These are phyloP conservation scores for Misopates orontium DNA, from an alignment of 257 asterid genomes.

Conservation along the genomic window DNA sequence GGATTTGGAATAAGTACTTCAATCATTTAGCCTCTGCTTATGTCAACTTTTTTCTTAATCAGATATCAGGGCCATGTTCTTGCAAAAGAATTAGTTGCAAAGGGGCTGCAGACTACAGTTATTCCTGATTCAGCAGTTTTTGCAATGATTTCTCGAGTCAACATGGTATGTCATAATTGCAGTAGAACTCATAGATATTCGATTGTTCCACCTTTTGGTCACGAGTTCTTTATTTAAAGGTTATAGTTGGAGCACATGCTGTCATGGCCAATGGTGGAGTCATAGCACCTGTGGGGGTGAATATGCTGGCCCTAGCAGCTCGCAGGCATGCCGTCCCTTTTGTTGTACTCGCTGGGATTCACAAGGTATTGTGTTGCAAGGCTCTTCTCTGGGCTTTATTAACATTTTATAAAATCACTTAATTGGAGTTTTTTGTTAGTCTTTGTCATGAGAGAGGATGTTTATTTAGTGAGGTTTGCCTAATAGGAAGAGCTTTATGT, in stretches of 20 bases:
- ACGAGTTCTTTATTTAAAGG: conserved; percentile 47
- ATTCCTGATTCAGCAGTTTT: conserved; percentile 98
- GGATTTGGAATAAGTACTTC: conserved; percentile 6
- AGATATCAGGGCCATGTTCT: conserved; percentile 97
- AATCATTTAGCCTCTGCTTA: conserved; percentile 4
- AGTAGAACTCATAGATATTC: conserved; percentile 1
- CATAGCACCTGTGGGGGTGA: conserved; percentile 96
- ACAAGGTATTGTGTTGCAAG: conserved; percentile 53
- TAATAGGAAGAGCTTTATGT: too few relatives aligned
- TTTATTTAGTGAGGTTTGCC: background rate
- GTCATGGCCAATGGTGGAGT: conserved; percentile 99
- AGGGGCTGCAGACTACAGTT: conserved; percentile 90
- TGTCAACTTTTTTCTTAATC: conserved; percentile 29
- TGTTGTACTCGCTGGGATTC: conserved; percentile 98
- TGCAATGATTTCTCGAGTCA: conserved; percentile 98
- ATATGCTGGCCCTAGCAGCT: conserved; percentile 97
- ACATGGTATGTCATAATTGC: conserved; percentile 62
- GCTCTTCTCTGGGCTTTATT: background rate
- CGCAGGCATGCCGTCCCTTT: conserved; percentile 96
- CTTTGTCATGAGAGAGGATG: conserved; percentile 1
- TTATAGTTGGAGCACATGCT: conserved; percentile 96
- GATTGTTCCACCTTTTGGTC: conserved; percentile 28
- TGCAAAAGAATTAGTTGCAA: conserved; percentile 87
- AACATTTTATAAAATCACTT: background rate
- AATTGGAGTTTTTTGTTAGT: background rate